Percentiles rank a stretch among this genome's conserved stretches.
Evolutionary conservation across 331 rosid genomes (phyloP).

Genomic region (Phaseolus coccineus): DNA sequence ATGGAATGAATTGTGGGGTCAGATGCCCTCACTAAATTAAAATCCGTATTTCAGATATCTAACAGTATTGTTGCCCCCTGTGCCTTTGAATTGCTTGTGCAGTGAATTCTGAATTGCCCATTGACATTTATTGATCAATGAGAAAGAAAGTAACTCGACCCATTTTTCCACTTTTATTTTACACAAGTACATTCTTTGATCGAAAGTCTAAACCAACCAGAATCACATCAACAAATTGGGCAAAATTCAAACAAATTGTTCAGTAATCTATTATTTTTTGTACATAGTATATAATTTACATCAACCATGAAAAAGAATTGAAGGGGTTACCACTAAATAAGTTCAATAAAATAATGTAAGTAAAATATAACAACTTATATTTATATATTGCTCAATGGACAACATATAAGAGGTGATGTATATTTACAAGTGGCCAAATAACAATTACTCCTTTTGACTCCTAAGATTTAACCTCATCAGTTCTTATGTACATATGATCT

Average conservation of each 20-base stretch:
- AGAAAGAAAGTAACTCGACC: slow-evolving; percentile 6
- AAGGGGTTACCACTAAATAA: background rate
- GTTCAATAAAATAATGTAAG: background rate
- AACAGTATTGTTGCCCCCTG: too few species aligned
- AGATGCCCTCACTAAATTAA: background rate
- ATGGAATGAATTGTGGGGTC: background rate
- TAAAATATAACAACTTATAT: too few species aligned
- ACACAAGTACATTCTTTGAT: background rate
- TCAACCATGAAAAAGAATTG: background rate
- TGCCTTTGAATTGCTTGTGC: too few species aligned
- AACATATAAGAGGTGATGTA: background rate
- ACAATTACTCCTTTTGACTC: background rate
- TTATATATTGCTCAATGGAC: background rate
- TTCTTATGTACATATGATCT: background rate
- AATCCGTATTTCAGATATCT: background rate
- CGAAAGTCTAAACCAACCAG: slow-evolving; percentile 11
- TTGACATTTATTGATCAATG: too few species aligned
- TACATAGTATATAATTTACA: background rate
- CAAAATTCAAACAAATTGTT: background rate
- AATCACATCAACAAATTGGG: background rate
- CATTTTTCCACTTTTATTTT: background rate
- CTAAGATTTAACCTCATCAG: background rate
- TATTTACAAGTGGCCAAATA: background rate
- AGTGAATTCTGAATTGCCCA: too few species aligned
- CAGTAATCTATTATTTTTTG: background rate